Conservation (phyloP, 2,329 filamentous ascomycete species). For the Alternaria alternata region DNA sequence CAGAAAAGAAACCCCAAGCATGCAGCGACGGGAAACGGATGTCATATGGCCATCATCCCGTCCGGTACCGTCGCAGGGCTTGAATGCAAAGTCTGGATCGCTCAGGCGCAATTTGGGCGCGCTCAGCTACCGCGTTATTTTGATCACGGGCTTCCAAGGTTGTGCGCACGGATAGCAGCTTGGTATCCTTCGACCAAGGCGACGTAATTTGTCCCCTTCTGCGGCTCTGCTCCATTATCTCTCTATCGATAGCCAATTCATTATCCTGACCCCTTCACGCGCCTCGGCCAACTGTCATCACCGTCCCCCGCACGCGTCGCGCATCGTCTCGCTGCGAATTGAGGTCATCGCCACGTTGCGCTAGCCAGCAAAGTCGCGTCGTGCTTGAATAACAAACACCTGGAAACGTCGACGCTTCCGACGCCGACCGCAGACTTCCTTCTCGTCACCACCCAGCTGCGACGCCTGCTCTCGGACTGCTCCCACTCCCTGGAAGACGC, state of each 20-base stretch:
- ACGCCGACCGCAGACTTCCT: slow-evolving; percentile 7
- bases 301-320: slow-evolving; percentile 18
- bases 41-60: background rate
- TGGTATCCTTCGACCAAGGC: slow-evolving; percentile 3
- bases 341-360: slow-evolving; percentile 13
- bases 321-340: background rate
- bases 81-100: background rate
- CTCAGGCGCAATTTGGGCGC: background rate
- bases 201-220: slow-evolving; percentile 26
- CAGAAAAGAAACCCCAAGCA: background rate
- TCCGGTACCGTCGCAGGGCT: background rate
- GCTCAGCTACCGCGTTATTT: slow-evolving; percentile 8
- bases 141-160: slow-evolving; percentile 2
- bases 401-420: slow-evolving; percentile 16
- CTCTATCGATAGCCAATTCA: slow-evolving; percentile 26
- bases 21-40: background rate
- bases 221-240: slow-evolving; percentile 26
- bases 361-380: slow-evolving; percentile 23
- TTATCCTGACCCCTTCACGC: slow-evolving; percentile 8
- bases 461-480: slow-evolving; percentile 7
- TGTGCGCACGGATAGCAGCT: slow-evolving; percentile 18
- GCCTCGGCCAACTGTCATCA: slow-evolving; percentile 11
- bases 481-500: slow-evolving; percentile 4
- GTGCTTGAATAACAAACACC: slow-evolving; percentile 24
- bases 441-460: slow-evolving; percentile 9